These are phyloP conservation scores for Lantana camara DNA, from an alignment of 257 asterid species.

Conservation along the genomic window DNA sequence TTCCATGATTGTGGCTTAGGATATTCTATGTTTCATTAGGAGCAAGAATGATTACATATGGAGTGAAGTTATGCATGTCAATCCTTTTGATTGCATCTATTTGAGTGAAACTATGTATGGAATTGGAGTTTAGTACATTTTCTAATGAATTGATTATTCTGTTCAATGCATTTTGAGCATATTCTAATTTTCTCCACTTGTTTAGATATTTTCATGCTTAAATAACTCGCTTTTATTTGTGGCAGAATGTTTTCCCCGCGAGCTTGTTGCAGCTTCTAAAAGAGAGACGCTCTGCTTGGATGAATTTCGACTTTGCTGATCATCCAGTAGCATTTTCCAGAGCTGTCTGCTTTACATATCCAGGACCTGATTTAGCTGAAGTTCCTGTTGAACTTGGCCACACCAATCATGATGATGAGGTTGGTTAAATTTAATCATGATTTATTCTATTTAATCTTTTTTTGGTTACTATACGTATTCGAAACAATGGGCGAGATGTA, in stretches of 20 bases:
- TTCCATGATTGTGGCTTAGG: slow-evolving; percentile 13
- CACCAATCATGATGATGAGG: slow-evolving; percentile 46
- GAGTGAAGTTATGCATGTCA: neutral
- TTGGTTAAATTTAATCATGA: slow-evolving; percentile 21
- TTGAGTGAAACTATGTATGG: slow-evolving; percentile 6
- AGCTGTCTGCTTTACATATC: slow-evolving; percentile 36
- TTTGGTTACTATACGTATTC: neutral
- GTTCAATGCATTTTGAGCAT: slow-evolving; percentile 10
- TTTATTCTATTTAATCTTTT: neutral
- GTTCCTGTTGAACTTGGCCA: slow-evolving; percentile 35
- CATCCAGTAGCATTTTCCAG: slow-evolving; percentile 33
- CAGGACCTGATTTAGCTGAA: slow-evolving; percentile 30
- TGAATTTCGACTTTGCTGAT: slow-evolving; percentile 41
- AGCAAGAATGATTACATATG: neutral
- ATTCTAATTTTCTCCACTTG: neutral
- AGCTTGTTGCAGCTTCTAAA: slow-evolving; percentile 43
- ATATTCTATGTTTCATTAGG: slow-evolving; percentile 15
- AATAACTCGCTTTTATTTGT: slow-evolving; percentile 18
- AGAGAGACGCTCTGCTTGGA: slow-evolving; percentile 46
- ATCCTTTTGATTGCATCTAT: slow-evolving; percentile 9
- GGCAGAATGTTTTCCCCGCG: slow-evolving; percentile 46
- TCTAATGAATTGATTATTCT: slow-evolving; percentile 1
- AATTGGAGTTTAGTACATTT: neutral
- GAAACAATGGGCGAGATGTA: slow-evolving; percentile 19
- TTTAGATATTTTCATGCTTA: neutral